A percentile compares a stretch with the other conserved stretches of the same genome.
Evolutionary conservation across 169 alveolate species (phyloP).

Genomic region (Perkinsus marinus): DNA sequence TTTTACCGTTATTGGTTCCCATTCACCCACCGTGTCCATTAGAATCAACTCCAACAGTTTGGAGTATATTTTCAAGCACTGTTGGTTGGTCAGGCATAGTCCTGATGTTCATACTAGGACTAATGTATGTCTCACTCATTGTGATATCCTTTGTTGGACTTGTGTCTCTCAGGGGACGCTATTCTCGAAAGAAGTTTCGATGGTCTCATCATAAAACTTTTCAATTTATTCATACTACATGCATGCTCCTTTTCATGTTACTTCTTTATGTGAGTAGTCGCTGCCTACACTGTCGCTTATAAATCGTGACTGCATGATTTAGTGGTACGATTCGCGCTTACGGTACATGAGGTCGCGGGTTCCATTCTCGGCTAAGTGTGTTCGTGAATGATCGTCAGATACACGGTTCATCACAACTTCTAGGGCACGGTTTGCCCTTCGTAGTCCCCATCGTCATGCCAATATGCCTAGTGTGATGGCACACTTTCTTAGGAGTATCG

Average conservation of each 20-base stretch:
- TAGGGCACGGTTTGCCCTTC: not conserved
- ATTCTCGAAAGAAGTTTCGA: not conserved
- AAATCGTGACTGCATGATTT: conserved; percentile 56
- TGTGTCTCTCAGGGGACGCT: not conserved
- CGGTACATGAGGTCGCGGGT: conserved; percentile 70
- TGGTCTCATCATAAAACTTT: not conserved
- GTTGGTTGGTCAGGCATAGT: not conserved
- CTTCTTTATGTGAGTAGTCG: not conserved
- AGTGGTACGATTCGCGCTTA: conserved; percentile 97
- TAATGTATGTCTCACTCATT: not conserved
- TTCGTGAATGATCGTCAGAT: not conserved
- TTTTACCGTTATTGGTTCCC: not conserved
- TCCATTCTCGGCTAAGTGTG: not conserved
- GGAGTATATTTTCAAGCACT: not conserved
- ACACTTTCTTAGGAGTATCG: not conserved
- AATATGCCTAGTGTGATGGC: not conserved
- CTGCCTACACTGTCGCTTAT: not conserved
- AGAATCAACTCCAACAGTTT: not conserved
- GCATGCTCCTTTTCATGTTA: not conserved
- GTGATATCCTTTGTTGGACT: too few species aligned
- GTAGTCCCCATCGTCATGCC: not conserved
- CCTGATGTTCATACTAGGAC: not conserved
- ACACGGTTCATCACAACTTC: not conserved
- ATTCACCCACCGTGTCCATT: not conserved
- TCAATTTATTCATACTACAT: not conserved